Conservation (phyloP, 306 rosid species). For the Prinsepia uniflora region DNA sequence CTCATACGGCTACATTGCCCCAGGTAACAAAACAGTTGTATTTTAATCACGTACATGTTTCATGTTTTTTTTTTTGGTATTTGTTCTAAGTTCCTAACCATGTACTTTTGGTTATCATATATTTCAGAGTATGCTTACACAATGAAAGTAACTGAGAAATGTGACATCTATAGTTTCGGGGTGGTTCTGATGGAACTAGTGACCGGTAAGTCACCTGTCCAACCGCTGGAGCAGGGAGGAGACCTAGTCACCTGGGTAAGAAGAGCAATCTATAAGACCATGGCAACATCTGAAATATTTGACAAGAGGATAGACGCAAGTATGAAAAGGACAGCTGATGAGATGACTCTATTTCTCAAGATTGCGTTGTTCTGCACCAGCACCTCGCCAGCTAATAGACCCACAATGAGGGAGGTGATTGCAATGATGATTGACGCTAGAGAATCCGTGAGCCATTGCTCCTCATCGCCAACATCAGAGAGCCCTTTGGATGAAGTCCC, state of each 20-base stretch:
- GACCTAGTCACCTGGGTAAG: slow-evolving; percentile 68
- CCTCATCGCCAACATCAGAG: slow-evolving; percentile 63
- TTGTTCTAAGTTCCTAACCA: slow-evolving; percentile 7
- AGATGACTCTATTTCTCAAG: slow-evolving; percentile 70
- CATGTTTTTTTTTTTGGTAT: neutral
- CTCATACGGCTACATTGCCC: slow-evolving; percentile 86
- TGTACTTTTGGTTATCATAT: slow-evolving; percentile 19
- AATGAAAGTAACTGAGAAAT: slow-evolving; percentile 76
- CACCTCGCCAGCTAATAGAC: slow-evolving; percentile 64
- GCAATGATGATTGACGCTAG: slow-evolving; percentile 73
- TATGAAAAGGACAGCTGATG: slow-evolving; percentile 42
- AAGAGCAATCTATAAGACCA: slow-evolving; percentile 42
- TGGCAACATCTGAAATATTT: slow-evolving; percentile 43
- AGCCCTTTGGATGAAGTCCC: slow-evolving; percentile 48
- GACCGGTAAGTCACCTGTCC: slow-evolving; percentile 66
- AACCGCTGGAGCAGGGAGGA: slow-evolving; percentile 77
- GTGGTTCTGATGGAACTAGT: slow-evolving; percentile 72
- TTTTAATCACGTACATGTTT: neutral
- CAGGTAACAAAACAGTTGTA: slow-evolving; percentile 39
- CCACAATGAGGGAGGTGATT: slow-evolving; percentile 81
- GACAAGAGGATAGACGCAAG: slow-evolving; percentile 57
- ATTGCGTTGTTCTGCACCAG: slow-evolving; percentile 76
- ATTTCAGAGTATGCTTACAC: slow-evolving; percentile 79
- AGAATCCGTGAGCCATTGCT: slow-evolving; percentile 42
- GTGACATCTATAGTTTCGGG: slow-evolving; percentile 80